A percentile compares a stretch with the other conserved stretches of the same genome.
Evolutionary conservation across 495 filamentous ascomycete genomes (phyloP).

Genomic region (Schizothecium vesticola): DNA sequence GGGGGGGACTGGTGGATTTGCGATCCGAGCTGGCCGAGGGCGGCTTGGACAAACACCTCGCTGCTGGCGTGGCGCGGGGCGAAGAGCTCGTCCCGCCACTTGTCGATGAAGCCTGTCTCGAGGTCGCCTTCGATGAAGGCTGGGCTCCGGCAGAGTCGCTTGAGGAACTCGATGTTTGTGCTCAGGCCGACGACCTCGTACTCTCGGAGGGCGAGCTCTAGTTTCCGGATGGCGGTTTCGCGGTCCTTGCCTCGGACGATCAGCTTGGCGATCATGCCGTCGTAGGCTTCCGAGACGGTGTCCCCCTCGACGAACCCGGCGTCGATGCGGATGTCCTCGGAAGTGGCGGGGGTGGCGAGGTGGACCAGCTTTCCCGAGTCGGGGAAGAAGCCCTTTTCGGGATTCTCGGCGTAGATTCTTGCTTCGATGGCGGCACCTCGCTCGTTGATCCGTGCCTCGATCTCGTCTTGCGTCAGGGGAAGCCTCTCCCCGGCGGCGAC

Average conservation of each 20-base stretch:
- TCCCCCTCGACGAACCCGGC: slow-evolving; percentile 89
- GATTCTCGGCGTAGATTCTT: slow-evolving; percentile 94
- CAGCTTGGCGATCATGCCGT: slow-evolving; percentile 98
- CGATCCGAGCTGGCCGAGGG: slow-evolving; percentile 57
- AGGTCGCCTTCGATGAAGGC: slow-evolving; percentile 84
- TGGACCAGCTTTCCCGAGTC: slow-evolving; percentile 88
- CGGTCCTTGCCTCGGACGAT: slow-evolving; percentile 81
- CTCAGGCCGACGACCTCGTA: slow-evolving; percentile 90
- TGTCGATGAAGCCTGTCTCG: slow-evolving; percentile 93
- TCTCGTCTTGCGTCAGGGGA: slow-evolving; percentile 79
- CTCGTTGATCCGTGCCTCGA: slow-evolving; percentile 68
- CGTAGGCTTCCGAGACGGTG: slow-evolving; percentile 90
- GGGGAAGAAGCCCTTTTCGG: slow-evolving; percentile 81
- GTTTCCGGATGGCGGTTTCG: slow-evolving; percentile 74
- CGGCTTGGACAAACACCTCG: slow-evolving; percentile 77
- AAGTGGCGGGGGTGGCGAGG: slow-evolving; percentile 64
- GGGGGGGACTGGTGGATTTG: slow-evolving; percentile 20
- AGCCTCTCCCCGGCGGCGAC: slow-evolving; percentile 81
- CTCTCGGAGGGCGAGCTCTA: slow-evolving; percentile 73
- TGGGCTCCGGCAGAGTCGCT: slow-evolving; percentile 70
- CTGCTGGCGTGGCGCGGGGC: slow-evolving; percentile 44
- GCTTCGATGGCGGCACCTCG: slow-evolving; percentile 89
- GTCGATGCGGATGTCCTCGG: slow-evolving; percentile 78
- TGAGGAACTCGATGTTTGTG: slow-evolving; percentile 97
- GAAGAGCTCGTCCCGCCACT: slow-evolving; percentile 73